Base-by-base conservation (phyloP, 345 rosid genomes). In the Carallia pectinifolia region DNA sequence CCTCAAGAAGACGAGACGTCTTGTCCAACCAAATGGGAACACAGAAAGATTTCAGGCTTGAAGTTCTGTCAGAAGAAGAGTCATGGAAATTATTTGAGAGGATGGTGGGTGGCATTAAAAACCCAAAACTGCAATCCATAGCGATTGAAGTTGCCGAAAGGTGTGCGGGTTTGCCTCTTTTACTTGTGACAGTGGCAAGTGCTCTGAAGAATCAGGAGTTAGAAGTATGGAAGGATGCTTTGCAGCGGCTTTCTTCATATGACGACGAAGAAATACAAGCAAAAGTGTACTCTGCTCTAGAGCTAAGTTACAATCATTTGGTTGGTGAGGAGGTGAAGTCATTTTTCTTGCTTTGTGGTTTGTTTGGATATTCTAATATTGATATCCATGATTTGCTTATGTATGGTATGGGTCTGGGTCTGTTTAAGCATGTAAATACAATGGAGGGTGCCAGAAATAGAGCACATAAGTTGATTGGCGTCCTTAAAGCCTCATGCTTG, bases 121-220 rank as follows among this genome's bases (percentile, higher is more conserved):
- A 56, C n/a, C 65, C n/a, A 17, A 13, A 27, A 0, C 2, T 71
- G n/a, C 39, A 17, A 53, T 7, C 54, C 13, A 17, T 23, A 5
- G 68, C 74, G 17, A 52, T 5, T 1, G 30, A 60, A 34, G 62
- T 77, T 0, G 70, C 72, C 4, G 66, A 61, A 58, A 58, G 48
- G 31, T 84, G 80, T 1, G 70, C 17, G 2, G 80, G 78, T 13
- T 59, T 77, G 36, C 85, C 84, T 0, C 8, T 79, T 68, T 23
- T 48, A 23, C 75, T 82, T 4, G 55, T 54, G 1, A 29, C 64
- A 1, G 16, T 61, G 34, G 67, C 74, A 27, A 27, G 13, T 1
- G 37, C 74, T 27, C 39, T 71, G 13, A 62, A 40, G 34, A 44
- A 29, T 1, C 62, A 54, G 19, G 62, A 37, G 0, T 23, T 61